phyloP scores from a whole-genome alignment of 192 early-diverging fungal genomes.

The Pilaira anomala region DNA sequence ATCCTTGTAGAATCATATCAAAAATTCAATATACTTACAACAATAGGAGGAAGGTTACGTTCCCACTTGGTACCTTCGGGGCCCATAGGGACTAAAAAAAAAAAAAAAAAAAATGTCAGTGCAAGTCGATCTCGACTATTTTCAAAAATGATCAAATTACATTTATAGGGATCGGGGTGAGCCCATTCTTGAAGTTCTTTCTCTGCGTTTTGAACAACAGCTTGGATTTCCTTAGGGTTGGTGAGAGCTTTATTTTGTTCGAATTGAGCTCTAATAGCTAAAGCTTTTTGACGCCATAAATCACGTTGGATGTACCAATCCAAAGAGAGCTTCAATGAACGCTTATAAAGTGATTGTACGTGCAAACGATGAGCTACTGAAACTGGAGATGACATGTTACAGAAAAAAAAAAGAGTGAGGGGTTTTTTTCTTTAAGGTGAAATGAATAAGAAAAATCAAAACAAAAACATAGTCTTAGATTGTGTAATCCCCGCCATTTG shows the following conservation, averaged over 20 bases:
- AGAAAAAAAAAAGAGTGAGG: not conserved
- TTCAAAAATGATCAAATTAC: constrained; percentile 43
- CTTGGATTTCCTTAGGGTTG: constrained; percentile 70
- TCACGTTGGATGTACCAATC: constrained; percentile 89
- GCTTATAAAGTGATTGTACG: constrained; percentile 81
- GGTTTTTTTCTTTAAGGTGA: not conserved
- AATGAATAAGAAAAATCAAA: not conserved
- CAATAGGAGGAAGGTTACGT: constrained; percentile 68
- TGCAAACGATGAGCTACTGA: constrained; percentile 60
- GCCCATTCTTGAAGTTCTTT: constrained; percentile 63
- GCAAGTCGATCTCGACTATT: constrained; percentile 1
- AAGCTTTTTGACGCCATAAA: constrained; percentile 75
- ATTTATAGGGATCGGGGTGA: constrained; percentile 85
- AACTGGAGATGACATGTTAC: constrained; percentile 18
- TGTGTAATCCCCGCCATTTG: constrained; percentile 5
- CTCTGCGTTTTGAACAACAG: constrained; percentile 68
- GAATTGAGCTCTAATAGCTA: constrained; percentile 82
- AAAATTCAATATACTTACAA: constrained; percentile 22
- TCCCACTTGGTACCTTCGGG: constrained; percentile 81
- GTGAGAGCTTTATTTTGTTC: constrained; percentile 73
- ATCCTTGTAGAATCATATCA: not conserved
- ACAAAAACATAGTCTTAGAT: constrained; percentile 2
- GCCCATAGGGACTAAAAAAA: constrained; percentile 57
- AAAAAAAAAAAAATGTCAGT: not conserved
- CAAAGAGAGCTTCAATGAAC: constrained; percentile 72